Conservation (phyloP, 768 basidiomycete genomes). For the Tylopilus rubrobrunneus region DNA sequence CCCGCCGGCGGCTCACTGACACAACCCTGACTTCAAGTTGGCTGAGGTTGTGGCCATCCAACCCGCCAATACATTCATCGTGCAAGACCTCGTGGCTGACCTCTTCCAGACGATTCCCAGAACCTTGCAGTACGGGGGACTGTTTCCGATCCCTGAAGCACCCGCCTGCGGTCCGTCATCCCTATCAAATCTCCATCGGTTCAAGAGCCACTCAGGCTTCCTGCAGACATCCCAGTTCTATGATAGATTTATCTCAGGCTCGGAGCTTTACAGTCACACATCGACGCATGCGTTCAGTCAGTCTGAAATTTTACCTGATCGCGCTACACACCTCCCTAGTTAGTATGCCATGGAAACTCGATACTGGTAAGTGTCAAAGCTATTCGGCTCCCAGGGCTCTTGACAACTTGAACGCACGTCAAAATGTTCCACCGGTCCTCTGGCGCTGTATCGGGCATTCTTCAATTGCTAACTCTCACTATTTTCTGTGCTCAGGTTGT, state of each 20-base stretch:
- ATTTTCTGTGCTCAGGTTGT: too few relatives aligned
- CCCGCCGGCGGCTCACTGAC: too few relatives aligned
- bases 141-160: background rate
- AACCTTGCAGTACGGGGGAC: background rate
- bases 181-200: background rate
- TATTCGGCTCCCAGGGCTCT: background rate
- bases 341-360: slow-evolving; percentile 31
- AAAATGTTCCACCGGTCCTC: slow-evolving; percentile 38
- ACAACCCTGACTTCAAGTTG: too few relatives aligned
- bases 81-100: background rate
- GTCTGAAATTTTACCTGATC: slow-evolving; percentile 23
- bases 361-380: slow-evolving; percentile 20
- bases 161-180: background rate
- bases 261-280: background rate
- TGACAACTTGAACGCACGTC: background rate
- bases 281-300: slow-evolving; percentile 11
- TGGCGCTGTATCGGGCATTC: slow-evolving; percentile 25
- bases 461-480: too few relatives aligned
- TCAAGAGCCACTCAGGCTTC: too few relatives aligned
- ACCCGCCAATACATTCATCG: background rate
- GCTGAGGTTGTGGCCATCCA: too few relatives aligned
- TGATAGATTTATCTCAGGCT: background rate
- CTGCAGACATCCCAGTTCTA: too few relatives aligned
- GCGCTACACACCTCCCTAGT: slow-evolving; percentile 25
- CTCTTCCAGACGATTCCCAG: background rate